Base-by-base conservation (phyloP, 2,329 filamentous ascomycete genomes). In the Phialocephala sp. region DNA sequence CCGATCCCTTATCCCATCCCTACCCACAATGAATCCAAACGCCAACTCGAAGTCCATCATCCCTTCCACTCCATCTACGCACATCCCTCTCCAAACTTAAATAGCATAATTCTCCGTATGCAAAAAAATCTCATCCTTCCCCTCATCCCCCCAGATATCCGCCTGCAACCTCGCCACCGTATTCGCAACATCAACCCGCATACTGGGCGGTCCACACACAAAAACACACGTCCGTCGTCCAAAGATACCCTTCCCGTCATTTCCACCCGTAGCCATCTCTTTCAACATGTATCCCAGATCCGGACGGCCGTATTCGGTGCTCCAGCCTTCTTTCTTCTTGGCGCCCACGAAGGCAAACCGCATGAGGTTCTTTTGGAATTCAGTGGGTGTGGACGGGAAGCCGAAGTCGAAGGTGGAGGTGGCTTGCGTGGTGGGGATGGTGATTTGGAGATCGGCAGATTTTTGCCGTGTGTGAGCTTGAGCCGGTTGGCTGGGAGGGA, bases 41-140 rank as follows among this genome's bases (percentile, higher is more conserved):
- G 12, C 50, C 15, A 4, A 11, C 47, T n/a, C 6, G 2, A 32
- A 54, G 9, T 18, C 24, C 22, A 4, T 8, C 24, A 32, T 27
- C 11, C 12, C 8, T 20, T 8, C 11, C 45, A 55, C 27, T 41
- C 12, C 32, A 11, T n/a, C n/a, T n/a, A n/a, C n/a, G 27, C 6
- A 32, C 22, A 24, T 12, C 2, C 36, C 22, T 32, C 18, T 11
- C 32, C 35, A 9, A 68, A 50, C 37, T 69, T 78, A 97, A 68
- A 97, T 83, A 60, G 93, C 92, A 80, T 97, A 97, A 77, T 97
- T 97, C 83, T 98, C 94, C 3, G 94, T 92, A 81, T 97, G 94
- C 77, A 97, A 79, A 77, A 94, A 97, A 62, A 98, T 91, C 84
- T 97, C 94, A 76, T 97, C 94, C 56, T 91, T 85, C 72, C 86